These are phyloP conservation scores for Catharanthus roseus DNA, from an alignment of 257 asterid species.

Conservation along the genomic window DNA sequence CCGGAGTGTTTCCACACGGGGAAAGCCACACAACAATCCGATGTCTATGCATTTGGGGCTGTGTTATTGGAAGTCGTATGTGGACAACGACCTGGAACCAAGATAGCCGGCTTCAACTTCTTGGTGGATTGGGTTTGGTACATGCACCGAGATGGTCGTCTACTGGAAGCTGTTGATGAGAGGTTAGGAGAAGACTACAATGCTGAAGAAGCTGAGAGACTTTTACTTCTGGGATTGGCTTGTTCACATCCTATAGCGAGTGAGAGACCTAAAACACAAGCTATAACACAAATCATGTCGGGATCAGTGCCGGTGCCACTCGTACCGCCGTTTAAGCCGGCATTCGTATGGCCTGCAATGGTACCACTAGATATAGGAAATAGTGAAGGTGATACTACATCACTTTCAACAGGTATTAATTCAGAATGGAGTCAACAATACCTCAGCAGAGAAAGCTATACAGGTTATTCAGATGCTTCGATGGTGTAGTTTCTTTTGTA, in stretches of 20 bases:
- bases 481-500: constrained; percentile 43
- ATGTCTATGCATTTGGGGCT: constrained; percentile 84
- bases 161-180: constrained; percentile 68
- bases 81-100: constrained; percentile 69
- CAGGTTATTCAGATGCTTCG: constrained; percentile 33
- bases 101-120: constrained; percentile 40
- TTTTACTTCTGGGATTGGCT: constrained; percentile 40
- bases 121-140: constrained; percentile 92
- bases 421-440: constrained; percentile 59
- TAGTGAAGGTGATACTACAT: constrained; percentile 16
- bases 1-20: constrained; percentile 96
- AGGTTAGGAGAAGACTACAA: constrained; percentile 37
- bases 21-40: constrained; percentile 79
- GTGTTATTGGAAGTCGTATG: constrained; percentile 71
- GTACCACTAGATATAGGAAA: constrained; percentile 18
- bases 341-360: constrained; percentile 37
- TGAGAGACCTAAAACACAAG: constrained; percentile 34
- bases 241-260: constrained; percentile 40
- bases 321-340: constrained; percentile 40
- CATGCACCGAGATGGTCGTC: constrained; percentile 62
- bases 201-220: constrained; percentile 31
- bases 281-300: constrained; percentile 27
- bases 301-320: constrained; percentile 23
- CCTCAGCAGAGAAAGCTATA: constrained; percentile 45
- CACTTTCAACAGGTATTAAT: constrained; percentile 32